Evolutionary conservation across 2,329 filamentous ascomycete species (phyloP).

Genomic region (Aureobasidium sp.): DNA sequence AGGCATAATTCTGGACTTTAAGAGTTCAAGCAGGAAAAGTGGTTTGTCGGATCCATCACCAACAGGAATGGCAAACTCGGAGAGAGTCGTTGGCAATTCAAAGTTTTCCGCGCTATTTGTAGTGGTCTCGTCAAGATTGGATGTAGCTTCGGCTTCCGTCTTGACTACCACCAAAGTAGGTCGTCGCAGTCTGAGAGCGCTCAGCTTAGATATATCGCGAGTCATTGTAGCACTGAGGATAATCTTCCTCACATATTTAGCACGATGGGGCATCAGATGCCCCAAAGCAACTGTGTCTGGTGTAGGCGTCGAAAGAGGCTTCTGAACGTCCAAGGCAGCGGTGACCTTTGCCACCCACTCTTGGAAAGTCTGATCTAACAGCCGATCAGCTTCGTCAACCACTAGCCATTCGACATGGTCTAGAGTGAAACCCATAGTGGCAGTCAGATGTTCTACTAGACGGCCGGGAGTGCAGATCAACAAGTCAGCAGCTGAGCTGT

Average conservation of each 20-base stretch:
- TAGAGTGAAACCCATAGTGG: conserved; percentile 74
- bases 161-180: conserved; percentile 74
- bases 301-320: conserved; percentile 31
- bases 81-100: conserved; percentile 49
- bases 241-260: conserved; percentile 61
- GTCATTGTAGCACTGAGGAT: conserved; percentile 92
- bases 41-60: conserved; percentile 54
- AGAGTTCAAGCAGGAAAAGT: conserved; percentile 72
- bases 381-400: conserved; percentile 87
- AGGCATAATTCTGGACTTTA: conserved; percentile 48
- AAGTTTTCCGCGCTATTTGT: conserved; percentile 35
- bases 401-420: conserved; percentile 78
- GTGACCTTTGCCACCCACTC: conserved; percentile 76
- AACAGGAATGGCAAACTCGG: conserved; percentile 44
- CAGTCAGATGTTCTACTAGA: conserved; percentile 81
- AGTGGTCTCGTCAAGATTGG: conserved; percentile 22
- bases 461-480: conserved; percentile 88
- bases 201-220: conserved; percentile 71
- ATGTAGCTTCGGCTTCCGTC: conserved; percentile 23
- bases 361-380: conserved; percentile 87
- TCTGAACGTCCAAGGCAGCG: conserved; percentile 49
- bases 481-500: conserved; percentile 71
- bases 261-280: conserved; percentile 20
- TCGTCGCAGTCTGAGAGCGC: conserved; percentile 61
- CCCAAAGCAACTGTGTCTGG: conserved; percentile 23